Evolutionary conservation across 129 eudicot genomes (phyloP), one percentile per base, ranked within the genome.

Genomic region (Rutidosis leptorrhynchoides): DNA sequence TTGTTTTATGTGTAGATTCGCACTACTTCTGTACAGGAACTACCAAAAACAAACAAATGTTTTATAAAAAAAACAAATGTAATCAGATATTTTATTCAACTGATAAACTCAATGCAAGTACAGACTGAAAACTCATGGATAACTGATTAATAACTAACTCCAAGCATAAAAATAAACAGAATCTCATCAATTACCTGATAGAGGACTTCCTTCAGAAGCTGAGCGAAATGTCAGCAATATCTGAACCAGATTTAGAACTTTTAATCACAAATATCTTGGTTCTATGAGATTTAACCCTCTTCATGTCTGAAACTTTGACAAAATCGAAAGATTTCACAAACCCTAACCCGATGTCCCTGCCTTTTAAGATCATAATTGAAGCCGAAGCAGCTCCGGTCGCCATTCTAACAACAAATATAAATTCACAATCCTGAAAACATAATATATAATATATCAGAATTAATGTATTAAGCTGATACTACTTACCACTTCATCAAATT

Each of bases 1-100:
- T 66, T 25, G 98, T 88, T 79, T 88, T 88, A 76, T 92, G 77
- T n/a, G 83, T 82, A 60, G 91, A 88, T 79, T 85, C 98, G 69
- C 98, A 92, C 65, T 92, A 92, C 70, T 88, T 92, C 68, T 85
- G 98, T 37, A 91, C 80, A 28, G 98, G 98, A 76, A 92, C 98
- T 92, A 78, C 81, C 9, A 63, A 52, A 68, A 40, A 69, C 69
- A n/a, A n/a, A n/a, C n/a, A n/a, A n/a, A n/a, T n/a, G n/a, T n/a
- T n/a, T n/a, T n/a, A n/a, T n/a, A n/a, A n/a, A n/a, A n/a, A n/a
- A 51, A 14, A 70, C 28, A 37, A 26, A 29, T 25, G 25, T 30
- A 5, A 37, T 54, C 59, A 66, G 48, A 57, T 42, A 32, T 19
- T 46, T 26, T 3, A 60, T 16, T 14, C 42, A 0, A 7, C 56